Conservation (phyloP, 495 filamentous ascomycete species). For the Ascobolus immersus region DNA sequence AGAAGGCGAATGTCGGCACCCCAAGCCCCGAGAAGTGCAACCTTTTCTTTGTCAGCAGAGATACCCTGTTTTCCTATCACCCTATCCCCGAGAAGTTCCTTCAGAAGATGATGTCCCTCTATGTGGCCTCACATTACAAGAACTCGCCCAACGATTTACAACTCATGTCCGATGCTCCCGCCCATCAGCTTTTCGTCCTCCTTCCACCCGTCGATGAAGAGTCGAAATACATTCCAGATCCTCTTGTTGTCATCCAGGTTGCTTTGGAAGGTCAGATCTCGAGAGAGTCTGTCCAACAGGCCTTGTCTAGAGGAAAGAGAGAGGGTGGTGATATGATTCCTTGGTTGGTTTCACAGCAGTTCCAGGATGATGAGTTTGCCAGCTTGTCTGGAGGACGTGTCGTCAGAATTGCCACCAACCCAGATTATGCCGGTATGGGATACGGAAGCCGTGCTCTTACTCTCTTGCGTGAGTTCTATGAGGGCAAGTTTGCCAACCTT, state of each 20-base stretch:
- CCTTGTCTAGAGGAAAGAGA: constrained; percentile 64
- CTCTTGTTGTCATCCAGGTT: constrained; percentile 82
- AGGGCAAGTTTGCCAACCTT: constrained; percentile 72
- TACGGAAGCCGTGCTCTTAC: constrained; percentile 75
- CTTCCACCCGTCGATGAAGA: constrained; percentile 65
- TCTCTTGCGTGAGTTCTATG: constrained; percentile 74
- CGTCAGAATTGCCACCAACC: constrained; percentile 89
- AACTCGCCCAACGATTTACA: constrained; percentile 96
- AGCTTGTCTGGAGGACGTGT: constrained; percentile 75
- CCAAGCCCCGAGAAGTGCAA: constrained; percentile 79
- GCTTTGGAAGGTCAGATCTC: constrained; percentile 88
- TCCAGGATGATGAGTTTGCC: constrained; percentile 93
- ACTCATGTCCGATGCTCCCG: constrained; percentile 90
- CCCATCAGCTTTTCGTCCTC: constrained; percentile 88
- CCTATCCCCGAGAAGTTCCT: constrained; percentile 90
- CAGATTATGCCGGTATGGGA: constrained; percentile 79
- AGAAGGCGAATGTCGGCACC: constrained; percentile 49
- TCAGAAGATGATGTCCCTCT: constrained; percentile 92
- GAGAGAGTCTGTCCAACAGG: constrained; percentile 68
- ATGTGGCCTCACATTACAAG: constrained; percentile 96
- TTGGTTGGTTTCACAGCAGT: constrained; percentile 94
- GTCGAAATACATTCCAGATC: constrained; percentile 59
- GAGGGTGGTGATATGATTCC: constrained; percentile 90
- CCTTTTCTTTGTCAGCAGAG: constrained; percentile 77
- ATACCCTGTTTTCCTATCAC: constrained; percentile 95